Base-by-base conservation (phyloP, 805 yeast species). In the Cyberlindnera mycetangii region DNA sequence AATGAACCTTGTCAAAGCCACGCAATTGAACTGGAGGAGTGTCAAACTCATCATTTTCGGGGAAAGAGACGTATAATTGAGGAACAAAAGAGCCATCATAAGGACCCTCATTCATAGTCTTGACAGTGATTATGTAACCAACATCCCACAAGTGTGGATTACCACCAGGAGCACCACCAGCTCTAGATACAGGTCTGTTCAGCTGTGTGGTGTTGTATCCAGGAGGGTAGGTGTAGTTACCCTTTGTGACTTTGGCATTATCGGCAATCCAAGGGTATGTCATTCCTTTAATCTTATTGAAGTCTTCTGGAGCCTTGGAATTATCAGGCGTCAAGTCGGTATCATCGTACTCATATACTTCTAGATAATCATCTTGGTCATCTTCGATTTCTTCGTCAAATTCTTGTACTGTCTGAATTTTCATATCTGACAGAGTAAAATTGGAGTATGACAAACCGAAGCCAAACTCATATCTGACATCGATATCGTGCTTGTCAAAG, bases 391-490 rank as follows among this genome's bases (percentile, higher is more conserved):
- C 68, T 48, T 68, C 69, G 4, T 70, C 59, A 11, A 74, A 74
- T 4, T 69, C 55, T 37, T 62, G 60, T 4, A 71, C 56, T 44
- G 67, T 68, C 10, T 56, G 53, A 25, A 75, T 68, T 31, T 61
- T 51, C 34, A 76, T 53, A 19, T 57, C 59, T 16, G 56, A 48
- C 24, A 67, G 41, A 7, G 56, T 45, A 48, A 62, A 67, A 36
- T 63, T 65, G 5, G 83, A 70, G 58, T 76, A 79, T 2, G 82
- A 73, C 38, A 79, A 59, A 5, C 85, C 85, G 59, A 56, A 76
- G 8, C 84, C 85, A 55, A 80, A 80, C 49, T 76, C 82, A 54
- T 61, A 80, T 44, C 82, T 58, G n/a, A 83, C 82, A 45, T 63
- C 66, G 32, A 76, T 69, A 46, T 72, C 66, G 47, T 73, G 65